Evolutionary conservation across 768 basidiomycete species (phyloP).

Genomic region (Hydnum rufescens): DNA sequence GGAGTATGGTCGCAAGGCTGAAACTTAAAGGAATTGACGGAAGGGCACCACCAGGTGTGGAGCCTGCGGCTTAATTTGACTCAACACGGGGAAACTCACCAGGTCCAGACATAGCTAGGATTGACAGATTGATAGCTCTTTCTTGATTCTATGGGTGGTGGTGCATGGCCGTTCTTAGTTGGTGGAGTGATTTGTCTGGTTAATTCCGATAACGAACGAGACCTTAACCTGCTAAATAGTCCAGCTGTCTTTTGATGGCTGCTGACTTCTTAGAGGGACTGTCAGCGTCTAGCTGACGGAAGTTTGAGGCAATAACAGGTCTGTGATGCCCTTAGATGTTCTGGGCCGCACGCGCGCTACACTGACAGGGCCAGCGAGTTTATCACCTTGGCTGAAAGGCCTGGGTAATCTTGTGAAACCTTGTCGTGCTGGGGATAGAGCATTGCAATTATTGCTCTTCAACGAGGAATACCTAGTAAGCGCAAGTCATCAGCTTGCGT

Average conservation of each 20-base stretch:
- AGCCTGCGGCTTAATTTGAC: conserved; percentile 76
- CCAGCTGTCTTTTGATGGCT: conserved; percentile 55
- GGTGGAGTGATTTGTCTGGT: conserved; percentile 92
- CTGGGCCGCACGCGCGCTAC: conserved; percentile 75
- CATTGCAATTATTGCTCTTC: conserved; percentile 85
- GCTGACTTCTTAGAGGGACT: conserved; percentile 74
- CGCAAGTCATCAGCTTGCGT: conserved; percentile 74
- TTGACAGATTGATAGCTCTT: conserved; percentile 35
- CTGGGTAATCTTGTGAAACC: conserved; percentile 63
- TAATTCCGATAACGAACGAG: conserved; percentile 91
- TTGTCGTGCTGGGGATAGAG: conserved; percentile 72
- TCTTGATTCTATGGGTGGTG: conserved; percentile 73
- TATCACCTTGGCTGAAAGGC: conserved; percentile 55
- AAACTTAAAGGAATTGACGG: conserved; percentile 73
- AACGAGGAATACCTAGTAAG: conserved; percentile 82
- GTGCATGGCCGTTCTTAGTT: conserved; percentile 83
- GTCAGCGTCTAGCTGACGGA: no score
- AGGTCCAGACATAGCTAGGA: conserved; percentile 40
- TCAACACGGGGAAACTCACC: conserved; percentile 69
- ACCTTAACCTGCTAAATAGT: conserved; percentile 88
- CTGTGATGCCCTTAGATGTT: no score
- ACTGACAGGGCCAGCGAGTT: conserved; percentile 80
- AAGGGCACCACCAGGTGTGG: conserved; percentile 65
- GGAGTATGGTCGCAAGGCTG: conserved; percentile 56
- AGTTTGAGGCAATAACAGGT: no score